Evolutionary conservation across 305 asterid genomes (phyloP), one percentile per base, ranked within the genome.

Genomic region (Striga hermonthica): DNA sequence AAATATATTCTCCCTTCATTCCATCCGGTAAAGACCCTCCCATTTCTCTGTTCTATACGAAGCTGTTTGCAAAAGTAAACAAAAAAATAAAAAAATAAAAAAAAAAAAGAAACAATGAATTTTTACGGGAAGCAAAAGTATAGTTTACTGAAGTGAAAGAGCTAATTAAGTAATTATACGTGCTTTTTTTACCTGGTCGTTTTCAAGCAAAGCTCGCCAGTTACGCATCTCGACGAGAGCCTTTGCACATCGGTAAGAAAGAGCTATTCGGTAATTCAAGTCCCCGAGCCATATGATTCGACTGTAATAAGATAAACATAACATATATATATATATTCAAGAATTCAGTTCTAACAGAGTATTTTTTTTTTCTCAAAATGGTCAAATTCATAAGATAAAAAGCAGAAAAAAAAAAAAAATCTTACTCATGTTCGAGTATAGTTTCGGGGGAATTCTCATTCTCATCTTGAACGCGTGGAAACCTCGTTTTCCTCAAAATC

Each of bases 1-100:
- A 93, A 93, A 66, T 81, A 88, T 74, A 93, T 90, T 49, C 79
- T 79, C 58, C 99, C 99, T 72, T 93, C 99, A 4, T 71, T 84
- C 99, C 99, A 93, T 75, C 95, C 97, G 0, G 79, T 62, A 65
- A 93, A 90, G 9, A 90, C 97, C 41, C 86, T 90, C 3, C 97
- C 95, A 1, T 66, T 69, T 62, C 84, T 79, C 79, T 86, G 99
- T 78, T 93, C 95, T 56, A 85, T 83, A 9, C 90, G 80, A 41
- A 93, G 92, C 99, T 93, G 96, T 74, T 48, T 2, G 31, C 31
- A 22, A 22, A 22, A 22, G 31, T 22, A 22, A 22, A 22, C 31
- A 22, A 13, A 13, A 12, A 11, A 8, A 8, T 9, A 9, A 9
- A 44, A 44, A 44, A 44, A 44, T 7, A 13, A 9, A 4, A 9